Conservation (phyloP, 2,329 filamentous ascomycete genomes). For the Venturia pyrina region DNA sequence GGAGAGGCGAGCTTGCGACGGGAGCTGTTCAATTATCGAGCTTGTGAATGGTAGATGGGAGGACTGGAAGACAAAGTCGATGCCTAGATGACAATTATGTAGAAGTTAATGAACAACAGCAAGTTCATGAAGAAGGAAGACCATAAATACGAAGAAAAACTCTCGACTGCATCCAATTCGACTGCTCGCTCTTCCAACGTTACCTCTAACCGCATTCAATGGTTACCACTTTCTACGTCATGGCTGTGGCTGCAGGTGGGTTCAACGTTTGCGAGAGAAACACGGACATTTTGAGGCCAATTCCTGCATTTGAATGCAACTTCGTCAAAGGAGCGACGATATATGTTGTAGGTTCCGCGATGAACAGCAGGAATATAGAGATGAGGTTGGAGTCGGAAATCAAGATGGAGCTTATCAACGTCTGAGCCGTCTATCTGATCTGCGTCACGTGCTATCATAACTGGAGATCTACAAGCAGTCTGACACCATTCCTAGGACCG, state of each 20-base stretch:
- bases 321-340: background rate
- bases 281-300: background rate
- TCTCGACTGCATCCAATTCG: background rate
- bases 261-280: background rate
- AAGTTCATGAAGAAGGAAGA: background rate
- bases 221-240: conserved; percentile 1
- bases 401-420: background rate
- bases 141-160: background rate
- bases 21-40: too few relatives aligned
- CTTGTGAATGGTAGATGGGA: background rate
- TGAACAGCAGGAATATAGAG: background rate
- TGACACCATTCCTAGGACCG: too few relatives aligned
- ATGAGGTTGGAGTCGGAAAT: background rate
- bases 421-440: background rate
- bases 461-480: too few relatives aligned
- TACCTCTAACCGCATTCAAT: background rate
- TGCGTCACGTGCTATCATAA: background rate
- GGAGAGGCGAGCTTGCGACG: background rate
- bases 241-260: background rate
- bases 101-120: background rate
- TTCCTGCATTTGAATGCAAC: background rate
- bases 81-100: background rate
- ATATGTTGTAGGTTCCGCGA: background rate
- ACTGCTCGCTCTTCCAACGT: background rate
- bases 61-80: background rate